These are phyloP conservation scores for Chloropicon primus DNA, from an alignment of 139 green algal genomes.

Conservation along the genomic window DNA sequence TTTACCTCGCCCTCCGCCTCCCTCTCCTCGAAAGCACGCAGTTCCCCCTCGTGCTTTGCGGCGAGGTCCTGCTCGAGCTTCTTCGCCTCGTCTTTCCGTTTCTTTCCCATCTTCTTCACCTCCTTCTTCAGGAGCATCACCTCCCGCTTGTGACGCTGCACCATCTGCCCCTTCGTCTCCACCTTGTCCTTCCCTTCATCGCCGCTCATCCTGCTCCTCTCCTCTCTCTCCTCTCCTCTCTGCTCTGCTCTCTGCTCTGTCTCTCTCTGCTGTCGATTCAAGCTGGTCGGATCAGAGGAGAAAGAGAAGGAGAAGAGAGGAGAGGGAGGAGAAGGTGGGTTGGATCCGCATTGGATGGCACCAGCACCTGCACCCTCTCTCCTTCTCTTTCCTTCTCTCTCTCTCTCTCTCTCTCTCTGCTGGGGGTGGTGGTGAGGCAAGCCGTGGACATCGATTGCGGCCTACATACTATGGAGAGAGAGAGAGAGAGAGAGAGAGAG, in stretches of 20 bases:
- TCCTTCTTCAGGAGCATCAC: constrained; percentile 39
- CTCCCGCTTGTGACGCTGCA: constrained; percentile 40
- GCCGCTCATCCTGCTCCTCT: background rate
- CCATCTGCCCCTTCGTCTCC: constrained; percentile 26
- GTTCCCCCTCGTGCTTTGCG: constrained; percentile 4
- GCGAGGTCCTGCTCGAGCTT: constrained; percentile 15
- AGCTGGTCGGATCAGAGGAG: too few relatives aligned
- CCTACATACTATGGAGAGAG: too few relatives aligned
- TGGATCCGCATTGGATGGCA: too few relatives aligned
- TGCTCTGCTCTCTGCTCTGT: background rate
- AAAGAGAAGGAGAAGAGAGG: too few relatives aligned
- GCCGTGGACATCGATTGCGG: too few relatives aligned
- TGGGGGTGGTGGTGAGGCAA: too few relatives aligned
- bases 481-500: too few relatives aligned
- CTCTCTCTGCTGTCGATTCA: too few relatives aligned
- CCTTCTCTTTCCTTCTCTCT: too few relatives aligned
- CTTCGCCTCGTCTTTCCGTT: constrained; percentile 16
- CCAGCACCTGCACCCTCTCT: too few relatives aligned
- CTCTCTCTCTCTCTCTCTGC: too few relatives aligned
- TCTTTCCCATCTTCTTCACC: constrained; percentile 18
- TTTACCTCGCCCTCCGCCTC: constrained; percentile 3
- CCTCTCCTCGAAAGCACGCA: background rate
- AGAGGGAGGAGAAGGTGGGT: too few relatives aligned
- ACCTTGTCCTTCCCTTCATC: background rate
- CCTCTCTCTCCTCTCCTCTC: background rate